phyloP scores from a whole-genome alignment of 2,329 filamentous ascomycete genomes.

The Exophiala mesophila region DNA sequence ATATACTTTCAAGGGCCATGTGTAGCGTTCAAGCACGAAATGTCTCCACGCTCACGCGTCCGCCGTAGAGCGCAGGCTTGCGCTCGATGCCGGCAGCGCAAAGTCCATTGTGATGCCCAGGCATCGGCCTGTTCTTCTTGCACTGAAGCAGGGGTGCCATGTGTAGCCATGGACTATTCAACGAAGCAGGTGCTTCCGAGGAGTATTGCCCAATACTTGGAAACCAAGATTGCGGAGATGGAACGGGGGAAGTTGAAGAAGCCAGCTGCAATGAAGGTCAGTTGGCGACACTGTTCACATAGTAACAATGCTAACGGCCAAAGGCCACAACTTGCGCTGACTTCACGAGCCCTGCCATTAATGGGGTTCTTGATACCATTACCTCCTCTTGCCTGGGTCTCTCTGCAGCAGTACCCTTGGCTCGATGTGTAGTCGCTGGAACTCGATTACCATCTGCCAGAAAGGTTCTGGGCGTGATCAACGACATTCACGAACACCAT shows the following conservation, averaged over 20 bases:
- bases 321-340: neutral
- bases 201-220: conserved; percentile 3
- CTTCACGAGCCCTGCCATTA: neutral
- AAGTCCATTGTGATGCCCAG: neutral
- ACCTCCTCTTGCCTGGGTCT: conserved; percentile 2
- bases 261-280: neutral
- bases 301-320: neutral
- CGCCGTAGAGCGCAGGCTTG: neutral
- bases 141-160: neutral
- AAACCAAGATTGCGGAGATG: conserved; percentile 1
- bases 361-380: neutral
- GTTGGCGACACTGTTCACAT: neutral
- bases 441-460: conserved; percentile 1
- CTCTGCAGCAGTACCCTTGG: neutral
- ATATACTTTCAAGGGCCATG: too few species aligned
- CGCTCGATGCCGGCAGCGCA: neutral
- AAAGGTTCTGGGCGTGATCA: neutral
- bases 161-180: neutral
- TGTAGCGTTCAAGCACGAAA: too few species aligned
- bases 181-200: neutral
- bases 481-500: neutral
- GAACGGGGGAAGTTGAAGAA: neutral
- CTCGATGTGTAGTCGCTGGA: conserved; percentile 1
- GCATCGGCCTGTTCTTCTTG: neutral
- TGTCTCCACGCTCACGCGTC: neutral